Percentiles rank a stretch among this genome's conserved stretches.
Conservation (phyloP, 768 basidiomycete species). For the Leccinum barrowsii region DNA sequence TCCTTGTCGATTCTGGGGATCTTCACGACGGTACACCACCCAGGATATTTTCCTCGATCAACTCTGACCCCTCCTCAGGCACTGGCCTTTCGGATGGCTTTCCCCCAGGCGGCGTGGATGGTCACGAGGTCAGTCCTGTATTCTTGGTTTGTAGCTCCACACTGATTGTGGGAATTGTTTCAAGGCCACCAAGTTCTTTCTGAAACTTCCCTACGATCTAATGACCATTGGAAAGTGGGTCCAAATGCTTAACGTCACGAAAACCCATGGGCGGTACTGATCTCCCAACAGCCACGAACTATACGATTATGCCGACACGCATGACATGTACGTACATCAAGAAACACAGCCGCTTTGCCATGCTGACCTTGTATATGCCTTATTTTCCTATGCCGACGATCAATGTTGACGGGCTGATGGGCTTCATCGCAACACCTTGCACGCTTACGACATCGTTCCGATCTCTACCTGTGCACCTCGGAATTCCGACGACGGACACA, state of each 20-base stretch:
- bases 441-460: background rate
- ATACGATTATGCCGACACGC: constrained; percentile 64
- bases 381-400: background rate
- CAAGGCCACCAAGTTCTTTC: constrained; percentile 38
- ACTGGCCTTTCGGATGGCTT: constrained; percentile 74
- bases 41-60: background rate
- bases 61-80: constrained; percentile 36
- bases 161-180: background rate
- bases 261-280: background rate
- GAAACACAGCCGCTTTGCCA: background rate
- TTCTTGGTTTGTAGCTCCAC: background rate
- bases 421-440: background rate
- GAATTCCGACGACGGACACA: background rate
- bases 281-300: constrained; percentile 63
- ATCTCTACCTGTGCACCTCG: background rate
- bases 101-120: constrained; percentile 55
- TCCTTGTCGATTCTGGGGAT: constrained; percentile 82
- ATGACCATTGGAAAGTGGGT: constrained; percentile 82
- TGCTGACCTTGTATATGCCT: constrained; percentile 3
- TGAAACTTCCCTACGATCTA: constrained; percentile 73
- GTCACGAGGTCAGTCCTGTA: constrained; percentile 51
- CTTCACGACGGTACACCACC: constrained; percentile 55
- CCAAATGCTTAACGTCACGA: too few species aligned
- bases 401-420: background rate
- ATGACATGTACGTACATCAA: constrained; percentile 52